These are phyloP conservation scores for Claviceps humidiphila DNA, from an alignment of 2,329 filamentous ascomycete genomes.

Conservation along the genomic window DNA sequence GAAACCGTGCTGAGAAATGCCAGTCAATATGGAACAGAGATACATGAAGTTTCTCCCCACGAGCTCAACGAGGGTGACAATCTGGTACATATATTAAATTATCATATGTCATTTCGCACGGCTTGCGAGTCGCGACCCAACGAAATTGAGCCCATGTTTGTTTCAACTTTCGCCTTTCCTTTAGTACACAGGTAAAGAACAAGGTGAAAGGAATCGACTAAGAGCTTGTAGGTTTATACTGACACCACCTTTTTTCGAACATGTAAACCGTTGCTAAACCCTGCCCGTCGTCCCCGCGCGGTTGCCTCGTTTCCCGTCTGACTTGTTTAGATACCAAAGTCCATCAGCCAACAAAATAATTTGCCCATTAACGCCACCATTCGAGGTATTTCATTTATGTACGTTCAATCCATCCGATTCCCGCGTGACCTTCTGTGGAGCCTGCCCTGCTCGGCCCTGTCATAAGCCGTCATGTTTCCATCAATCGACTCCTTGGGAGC, in stretches of 20 bases:
- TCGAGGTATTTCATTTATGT: conserved; percentile 2
- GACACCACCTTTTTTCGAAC: too few relatives aligned
- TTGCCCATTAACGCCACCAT: conserved; percentile 3
- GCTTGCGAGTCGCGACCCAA: too few relatives aligned
- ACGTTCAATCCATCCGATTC: background rate
- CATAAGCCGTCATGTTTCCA: background rate
- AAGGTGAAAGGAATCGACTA: too few relatives aligned
- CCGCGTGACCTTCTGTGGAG: background rate
- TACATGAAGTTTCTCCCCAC: too few relatives aligned
- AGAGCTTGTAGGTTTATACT: too few relatives aligned
- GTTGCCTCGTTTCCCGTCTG: background rate
- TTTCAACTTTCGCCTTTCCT: too few relatives aligned
- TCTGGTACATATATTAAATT: background rate
- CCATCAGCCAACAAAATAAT: background rate
- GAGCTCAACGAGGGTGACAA: too few relatives aligned
- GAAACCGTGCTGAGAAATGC: too few relatives aligned
- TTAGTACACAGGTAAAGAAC: too few relatives aligned
- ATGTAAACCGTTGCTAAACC: background rate
- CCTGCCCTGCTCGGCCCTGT: background rate
- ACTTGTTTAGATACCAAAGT: background rate
- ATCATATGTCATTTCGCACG: too few relatives aligned
- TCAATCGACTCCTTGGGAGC: background rate
- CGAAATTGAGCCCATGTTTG: too few relatives aligned
- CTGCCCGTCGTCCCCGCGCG: background rate
- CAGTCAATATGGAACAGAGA: too few relatives aligned